Conservation (phyloP, 768 basidiomycete genomes). For the Russula brevipes region DNA sequence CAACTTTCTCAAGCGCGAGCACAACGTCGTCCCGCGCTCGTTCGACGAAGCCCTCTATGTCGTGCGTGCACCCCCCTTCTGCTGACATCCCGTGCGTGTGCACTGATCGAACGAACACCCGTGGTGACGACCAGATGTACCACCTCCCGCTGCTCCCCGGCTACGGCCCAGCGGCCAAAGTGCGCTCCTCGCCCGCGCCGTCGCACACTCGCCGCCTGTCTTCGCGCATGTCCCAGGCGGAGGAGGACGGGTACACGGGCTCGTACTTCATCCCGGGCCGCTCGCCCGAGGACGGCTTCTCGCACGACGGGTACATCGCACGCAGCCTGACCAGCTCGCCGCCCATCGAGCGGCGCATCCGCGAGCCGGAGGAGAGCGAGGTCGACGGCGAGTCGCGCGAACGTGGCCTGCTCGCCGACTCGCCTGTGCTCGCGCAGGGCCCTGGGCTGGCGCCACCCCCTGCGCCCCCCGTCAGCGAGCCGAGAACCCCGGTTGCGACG, state of each 20-base stretch:
- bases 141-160: constrained; percentile 88
- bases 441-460: not conserved
- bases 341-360: constrained; percentile 5
- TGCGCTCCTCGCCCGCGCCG: constrained; percentile 74
- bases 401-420: constrained; percentile 7
- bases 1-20: constrained; percentile 86
- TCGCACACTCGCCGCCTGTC: constrained; percentile 47
- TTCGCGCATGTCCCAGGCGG: constrained; percentile 72
- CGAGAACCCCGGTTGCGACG: constrained; percentile 5
- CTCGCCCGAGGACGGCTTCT: constrained; percentile 18
- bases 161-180: constrained; percentile 75
- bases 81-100: not conserved
- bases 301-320: constrained; percentile 55
- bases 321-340: constrained; percentile 25
- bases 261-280: constrained; percentile 59
- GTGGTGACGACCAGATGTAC: constrained; percentile 60
- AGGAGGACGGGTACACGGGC: constrained; percentile 86
- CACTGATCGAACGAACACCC: too few species aligned
- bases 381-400: constrained; percentile 17
- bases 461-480: not conserved
- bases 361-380: constrained; percentile 12
- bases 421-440: constrained; percentile 1
- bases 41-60: constrained; percentile 94
- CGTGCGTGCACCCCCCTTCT: constrained; percentile 44
- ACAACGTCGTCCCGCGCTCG: constrained; percentile 79